These are phyloP conservation scores for Lanzia echinophila DNA, from an alignment of 2,329 filamentous ascomycete species.

Conservation along the genomic window DNA sequence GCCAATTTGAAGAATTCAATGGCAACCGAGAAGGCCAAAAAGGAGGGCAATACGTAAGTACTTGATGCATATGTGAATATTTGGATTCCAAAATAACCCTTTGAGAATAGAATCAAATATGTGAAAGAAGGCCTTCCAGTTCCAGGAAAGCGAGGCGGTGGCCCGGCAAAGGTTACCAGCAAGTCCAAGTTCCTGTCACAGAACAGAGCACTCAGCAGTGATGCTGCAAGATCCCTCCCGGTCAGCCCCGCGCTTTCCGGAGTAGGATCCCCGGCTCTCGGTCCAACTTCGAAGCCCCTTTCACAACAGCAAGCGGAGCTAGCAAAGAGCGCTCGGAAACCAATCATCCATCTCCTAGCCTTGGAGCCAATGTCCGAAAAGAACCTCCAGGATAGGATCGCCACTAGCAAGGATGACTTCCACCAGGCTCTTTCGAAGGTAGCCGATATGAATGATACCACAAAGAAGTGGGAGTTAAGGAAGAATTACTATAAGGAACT, in stretches of 20 bases:
- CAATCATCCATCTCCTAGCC: slow-evolving; percentile 56
- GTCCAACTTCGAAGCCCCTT: slow-evolving; percentile 43
- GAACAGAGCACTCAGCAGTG: slow-evolving; percentile 19
- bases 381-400: slow-evolving; percentile 45
- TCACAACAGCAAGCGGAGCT: slow-evolving; percentile 46
- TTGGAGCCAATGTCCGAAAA: slow-evolving; percentile 45
- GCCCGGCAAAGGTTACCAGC: slow-evolving; percentile 18
- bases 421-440: slow-evolving; percentile 50
- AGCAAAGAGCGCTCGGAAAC: slow-evolving; percentile 45
- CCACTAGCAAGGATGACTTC: slow-evolving; percentile 46
- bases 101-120: slow-evolving; percentile 34
- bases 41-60: slow-evolving; percentile 40
- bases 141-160: slow-evolving; percentile 18
- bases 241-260: slow-evolving; percentile 50
- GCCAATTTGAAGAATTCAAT: slow-evolving; percentile 42
- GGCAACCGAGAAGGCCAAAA: slow-evolving; percentile 39
- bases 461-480: slow-evolving; percentile 48
- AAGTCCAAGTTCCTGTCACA: slow-evolving; percentile 24
- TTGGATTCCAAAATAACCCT: slow-evolving; percentile 25
- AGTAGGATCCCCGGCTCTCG: slow-evolving; percentile 46
- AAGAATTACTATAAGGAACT: slow-evolving; percentile 57
- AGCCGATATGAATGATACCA: slow-evolving; percentile 41
- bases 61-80: slow-evolving; percentile 11
- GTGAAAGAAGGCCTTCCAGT: slow-evolving; percentile 29
- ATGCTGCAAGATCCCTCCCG: slow-evolving; percentile 37